Conservation (phyloP, 306 rosid genomes). For the Sicyos baderoa region DNA sequence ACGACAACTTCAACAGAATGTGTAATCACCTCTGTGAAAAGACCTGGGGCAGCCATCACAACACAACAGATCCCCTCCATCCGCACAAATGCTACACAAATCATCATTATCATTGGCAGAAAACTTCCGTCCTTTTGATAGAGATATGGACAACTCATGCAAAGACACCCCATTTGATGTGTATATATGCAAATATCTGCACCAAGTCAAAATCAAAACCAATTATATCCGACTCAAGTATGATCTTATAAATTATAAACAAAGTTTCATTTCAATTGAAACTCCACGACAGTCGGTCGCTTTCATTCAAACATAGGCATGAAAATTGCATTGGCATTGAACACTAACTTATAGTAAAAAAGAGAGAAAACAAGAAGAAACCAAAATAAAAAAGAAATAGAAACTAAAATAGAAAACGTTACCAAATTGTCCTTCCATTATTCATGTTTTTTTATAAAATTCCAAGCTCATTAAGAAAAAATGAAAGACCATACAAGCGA, state of each 20-base stretch:
- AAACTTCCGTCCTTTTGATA: slow-evolving; percentile 51
- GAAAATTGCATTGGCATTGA: too few relatives aligned
- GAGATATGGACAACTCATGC: slow-evolving; percentile 68
- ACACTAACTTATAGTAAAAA: too few relatives aligned
- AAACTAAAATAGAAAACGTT: background rate
- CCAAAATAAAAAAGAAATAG: background rate
- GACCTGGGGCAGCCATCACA: slow-evolving; percentile 95
- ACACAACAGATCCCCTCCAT: slow-evolving; percentile 79
- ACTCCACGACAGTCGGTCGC: background rate
- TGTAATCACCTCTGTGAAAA: slow-evolving; percentile 59
- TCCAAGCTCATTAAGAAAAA: too few relatives aligned
- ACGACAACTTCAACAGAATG: background rate
- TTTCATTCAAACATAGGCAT: background rate
- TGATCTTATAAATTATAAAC: background rate
- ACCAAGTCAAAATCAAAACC: slow-evolving; percentile 20
- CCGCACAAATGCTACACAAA: slow-evolving; percentile 68
- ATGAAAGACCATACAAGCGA: too few relatives aligned
- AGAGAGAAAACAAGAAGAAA: too few relatives aligned
- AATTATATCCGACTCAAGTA: background rate
- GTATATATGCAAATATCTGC: slow-evolving; percentile 84
- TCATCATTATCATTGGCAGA: slow-evolving; percentile 59
- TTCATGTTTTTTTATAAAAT: background rate
- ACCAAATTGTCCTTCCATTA: background rate
- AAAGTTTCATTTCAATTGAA: background rate
- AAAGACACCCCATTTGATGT: slow-evolving; percentile 88